Conservation (phyloP, 225 moss, liverwort and hornwort species). For the Antitrichia curtipendula region DNA sequence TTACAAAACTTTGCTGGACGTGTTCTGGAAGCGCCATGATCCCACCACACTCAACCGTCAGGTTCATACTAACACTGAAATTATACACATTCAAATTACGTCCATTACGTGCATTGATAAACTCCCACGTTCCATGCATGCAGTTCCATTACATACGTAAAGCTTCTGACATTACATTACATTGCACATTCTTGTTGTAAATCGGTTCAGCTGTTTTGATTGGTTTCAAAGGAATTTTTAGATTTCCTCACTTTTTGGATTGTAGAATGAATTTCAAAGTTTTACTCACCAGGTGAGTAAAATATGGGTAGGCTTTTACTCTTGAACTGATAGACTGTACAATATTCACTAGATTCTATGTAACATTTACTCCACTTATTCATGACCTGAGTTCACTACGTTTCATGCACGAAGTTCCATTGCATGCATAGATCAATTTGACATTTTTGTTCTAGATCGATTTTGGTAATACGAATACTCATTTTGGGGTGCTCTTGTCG, state of each 20-base stretch:
- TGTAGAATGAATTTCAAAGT: not conserved
- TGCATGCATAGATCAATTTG: not conserved
- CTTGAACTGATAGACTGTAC: not conserved
- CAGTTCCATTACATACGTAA: not conserved
- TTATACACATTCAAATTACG: not conserved
- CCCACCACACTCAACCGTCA: slow-evolving; percentile 81
- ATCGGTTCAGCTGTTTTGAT: not conserved
- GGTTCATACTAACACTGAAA: slow-evolving; percentile 5
- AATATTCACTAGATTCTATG: not conserved
- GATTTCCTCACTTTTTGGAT: not conserved
- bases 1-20: slow-evolving; percentile 45
- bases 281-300: not conserved
- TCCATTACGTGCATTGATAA: not conserved
- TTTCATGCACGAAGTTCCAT: not conserved
- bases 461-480: not conserved
- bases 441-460: not conserved
- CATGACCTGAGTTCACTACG: not conserved
- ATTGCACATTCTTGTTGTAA: not conserved
- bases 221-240: not conserved
- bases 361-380: not conserved
- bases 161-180: not conserved
- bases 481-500: not conserved
- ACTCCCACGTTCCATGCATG: not conserved
- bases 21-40: slow-evolving; percentile 76
- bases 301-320: not conserved